phyloP scores from a whole-genome alignment of 139 green algal genomes.

The Chlorella sp. region DNA sequence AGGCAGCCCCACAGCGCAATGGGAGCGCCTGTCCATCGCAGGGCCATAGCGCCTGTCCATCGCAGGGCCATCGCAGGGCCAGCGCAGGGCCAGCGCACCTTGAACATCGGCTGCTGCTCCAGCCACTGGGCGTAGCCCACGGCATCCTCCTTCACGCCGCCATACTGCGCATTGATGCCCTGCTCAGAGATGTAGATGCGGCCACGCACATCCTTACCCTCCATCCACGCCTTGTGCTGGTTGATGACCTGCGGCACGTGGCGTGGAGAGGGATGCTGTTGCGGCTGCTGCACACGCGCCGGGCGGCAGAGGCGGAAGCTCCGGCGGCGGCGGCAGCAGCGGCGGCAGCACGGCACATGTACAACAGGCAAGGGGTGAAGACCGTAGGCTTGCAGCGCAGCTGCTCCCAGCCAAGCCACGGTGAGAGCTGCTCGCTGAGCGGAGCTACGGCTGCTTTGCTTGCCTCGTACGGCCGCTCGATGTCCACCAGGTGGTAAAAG shows the following conservation, averaged over 20 bases:
- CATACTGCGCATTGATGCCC: slow-evolving; percentile 96
- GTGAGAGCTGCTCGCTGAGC: not conserved
- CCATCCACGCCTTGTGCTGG: slow-evolving; percentile 58
- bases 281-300: too few relatives aligned
- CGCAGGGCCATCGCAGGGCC: too few relatives aligned
- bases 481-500: slow-evolving; percentile 94
- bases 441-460: not conserved
- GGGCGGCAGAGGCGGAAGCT: too few relatives aligned
- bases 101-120: slow-evolving; percentile 53
- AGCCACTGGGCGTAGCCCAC: slow-evolving; percentile 84
- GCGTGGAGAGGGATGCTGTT: too few relatives aligned
- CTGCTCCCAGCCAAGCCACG: not conserved
- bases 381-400: too few relatives aligned
- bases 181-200: slow-evolving; percentile 97
- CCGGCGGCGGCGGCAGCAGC: too few relatives aligned
- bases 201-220: slow-evolving; percentile 75
- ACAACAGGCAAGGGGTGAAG: not conserved
- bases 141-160: slow-evolving; percentile 68
- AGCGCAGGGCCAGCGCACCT: too few relatives aligned
- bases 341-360: too few relatives aligned
- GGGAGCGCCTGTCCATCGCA: too few relatives aligned
- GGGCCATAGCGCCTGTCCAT: too few relatives aligned
- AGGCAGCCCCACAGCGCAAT: too few relatives aligned
- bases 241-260: slow-evolving; percentile 50
- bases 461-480: slow-evolving; percentile 74